Conservation (phyloP, 768 basidiomycete species). For the Ramaria rubella region DNA sequence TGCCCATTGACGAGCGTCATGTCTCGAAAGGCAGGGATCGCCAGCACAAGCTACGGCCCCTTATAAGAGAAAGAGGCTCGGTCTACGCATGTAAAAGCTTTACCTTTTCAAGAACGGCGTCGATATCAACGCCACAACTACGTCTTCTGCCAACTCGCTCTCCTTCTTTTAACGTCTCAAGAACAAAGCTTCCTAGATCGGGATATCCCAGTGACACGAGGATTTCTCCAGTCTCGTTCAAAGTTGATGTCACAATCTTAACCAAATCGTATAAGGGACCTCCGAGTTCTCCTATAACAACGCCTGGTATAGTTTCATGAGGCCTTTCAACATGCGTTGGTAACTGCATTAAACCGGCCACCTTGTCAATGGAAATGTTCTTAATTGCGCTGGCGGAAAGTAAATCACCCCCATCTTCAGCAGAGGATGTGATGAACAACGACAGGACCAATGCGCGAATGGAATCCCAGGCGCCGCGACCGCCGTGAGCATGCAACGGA, state of each 20-base stretch:
- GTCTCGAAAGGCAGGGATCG: slow-evolving; percentile 79
- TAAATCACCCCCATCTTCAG: slow-evolving; percentile 46
- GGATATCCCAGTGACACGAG: slow-evolving; percentile 55
- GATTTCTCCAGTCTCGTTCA: slow-evolving; percentile 69
- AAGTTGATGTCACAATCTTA: slow-evolving; percentile 50
- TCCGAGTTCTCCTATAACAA: slow-evolving; percentile 68
- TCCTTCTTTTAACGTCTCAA: slow-evolving; percentile 57
- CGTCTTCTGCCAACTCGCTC: slow-evolving; percentile 24
- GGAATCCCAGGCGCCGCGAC: slow-evolving; percentile 79
- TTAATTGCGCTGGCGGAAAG: slow-evolving; percentile 65
- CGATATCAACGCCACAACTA: slow-evolving; percentile 35
- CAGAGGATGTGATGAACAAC: slow-evolving; percentile 59
- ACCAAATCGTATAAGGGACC: slow-evolving; percentile 72
- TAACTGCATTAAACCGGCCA: slow-evolving; percentile 71
- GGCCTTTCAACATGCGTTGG: slow-evolving; percentile 61
- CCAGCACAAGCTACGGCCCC: slow-evolving; percentile 56
- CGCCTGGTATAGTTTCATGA: slow-evolving; percentile 61
- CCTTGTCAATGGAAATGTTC: slow-evolving; percentile 41
- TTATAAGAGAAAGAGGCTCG: slow-evolving; percentile 8
- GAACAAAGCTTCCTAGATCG: slow-evolving; percentile 68
- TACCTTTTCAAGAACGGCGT: slow-evolving; percentile 59
- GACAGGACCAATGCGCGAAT: slow-evolving; percentile 70
- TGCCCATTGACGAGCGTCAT: slow-evolving; percentile 59
- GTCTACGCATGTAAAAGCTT: slow-evolving; percentile 16
- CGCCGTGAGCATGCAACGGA: slow-evolving; percentile 62